phyloP scores from a whole-genome alignment of 768 basidiomycete genomes.

The Punctularia strigosozonata region DNA sequence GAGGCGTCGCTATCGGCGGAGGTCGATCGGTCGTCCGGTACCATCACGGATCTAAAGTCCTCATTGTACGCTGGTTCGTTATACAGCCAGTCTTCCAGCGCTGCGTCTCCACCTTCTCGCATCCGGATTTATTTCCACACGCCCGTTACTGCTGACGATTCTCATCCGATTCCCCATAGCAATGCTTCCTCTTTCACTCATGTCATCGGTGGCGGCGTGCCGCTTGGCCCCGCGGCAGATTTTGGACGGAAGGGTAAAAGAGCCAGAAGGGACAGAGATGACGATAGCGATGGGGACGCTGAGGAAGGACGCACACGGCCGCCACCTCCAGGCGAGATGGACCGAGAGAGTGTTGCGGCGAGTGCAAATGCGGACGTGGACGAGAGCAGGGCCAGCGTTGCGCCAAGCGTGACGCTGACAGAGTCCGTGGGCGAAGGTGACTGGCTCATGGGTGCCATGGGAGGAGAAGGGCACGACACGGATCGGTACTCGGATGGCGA shows the following conservation, averaged over 20 bases:
- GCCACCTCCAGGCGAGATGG: conserved; percentile 39
- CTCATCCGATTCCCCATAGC: conserved; percentile 58
- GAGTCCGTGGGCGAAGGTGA: conserved; percentile 52
- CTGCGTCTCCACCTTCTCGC: conserved; percentile 65
- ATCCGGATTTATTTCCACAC: conserved; percentile 91
- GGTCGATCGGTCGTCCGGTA: too few relatives aligned
- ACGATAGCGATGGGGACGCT: conserved; percentile 75
- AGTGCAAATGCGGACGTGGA: conserved; percentile 25
- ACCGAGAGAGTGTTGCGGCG: conserved; percentile 38
- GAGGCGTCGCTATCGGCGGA: too few relatives aligned
- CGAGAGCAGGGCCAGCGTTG: conserved; percentile 45
- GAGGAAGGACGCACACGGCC: conserved; percentile 62
- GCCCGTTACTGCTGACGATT: conserved; percentile 73
- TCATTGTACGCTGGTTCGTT: too few relatives aligned
- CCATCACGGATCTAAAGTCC: too few relatives aligned
- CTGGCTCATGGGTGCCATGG: conserved; percentile 86
- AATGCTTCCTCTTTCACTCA: conserved; percentile 27
- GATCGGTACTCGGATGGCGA: conserved; percentile 17
- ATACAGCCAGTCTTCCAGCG: too few relatives aligned
- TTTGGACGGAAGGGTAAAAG: conserved; percentile 74
- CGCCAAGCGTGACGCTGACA: conserved; percentile 53
- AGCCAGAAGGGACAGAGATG: conserved; percentile 83
- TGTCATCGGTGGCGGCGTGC: conserved; percentile 32
- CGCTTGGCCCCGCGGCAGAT: conserved; percentile 34
- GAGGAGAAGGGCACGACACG: conserved; percentile 56